Base-by-base conservation (phyloP, 1,139 yeast species). In the Ashbya aceris region DNA sequence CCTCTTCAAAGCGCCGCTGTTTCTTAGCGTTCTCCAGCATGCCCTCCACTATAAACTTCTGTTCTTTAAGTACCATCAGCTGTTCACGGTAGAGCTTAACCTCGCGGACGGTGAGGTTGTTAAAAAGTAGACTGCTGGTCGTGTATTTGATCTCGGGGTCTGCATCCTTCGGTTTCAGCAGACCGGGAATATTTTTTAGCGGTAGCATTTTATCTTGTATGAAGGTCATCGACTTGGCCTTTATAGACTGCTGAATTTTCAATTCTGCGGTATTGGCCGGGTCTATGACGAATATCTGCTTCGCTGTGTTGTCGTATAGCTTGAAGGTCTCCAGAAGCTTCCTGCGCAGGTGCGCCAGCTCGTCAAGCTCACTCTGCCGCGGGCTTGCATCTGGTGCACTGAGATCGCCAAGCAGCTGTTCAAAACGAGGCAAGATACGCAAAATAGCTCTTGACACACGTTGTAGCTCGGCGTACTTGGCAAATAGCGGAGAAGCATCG, bases 61-160 rank as follows among this genome's bases (percentile, higher is more conserved):
- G 97, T 56, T 89, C 96, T 49, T 82, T 82, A 62, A 86, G 67
- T 10, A 89, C 96, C 81, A 87, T 83, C 44, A 89, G 62, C 51
- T 83, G 82, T 52, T 86, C 93, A 43, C 93, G 68, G 30, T 74
- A 64, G 44, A 71, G 72, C 41, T 84, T 67, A 4, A 83, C 75
- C 50, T 79, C 76, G 43, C 53, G 57, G 41, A 48, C 55, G 33
- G 50, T 55, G 37, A 45, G 49, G 40, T 46, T 54, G 43, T 47
- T 50, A 36, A 40, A 42, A 26, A 49, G 30, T n/a, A 53, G 20
- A n/a, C 52, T 49, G 7, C 52, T 48, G 1, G 50, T 34, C 13
- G 45, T 48, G 29, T 46, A 42, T 10, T 33, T 10, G 2, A 28
- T 12, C 8, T 28, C 30, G 6, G 45, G 35, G 17, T 44, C 50